Percentiles rank a stretch among this genome's conserved stretches.
Evolutionary conservation across 2,329 filamentous ascomycete species (phyloP).

Genomic region (Aspergillus sp.): DNA sequence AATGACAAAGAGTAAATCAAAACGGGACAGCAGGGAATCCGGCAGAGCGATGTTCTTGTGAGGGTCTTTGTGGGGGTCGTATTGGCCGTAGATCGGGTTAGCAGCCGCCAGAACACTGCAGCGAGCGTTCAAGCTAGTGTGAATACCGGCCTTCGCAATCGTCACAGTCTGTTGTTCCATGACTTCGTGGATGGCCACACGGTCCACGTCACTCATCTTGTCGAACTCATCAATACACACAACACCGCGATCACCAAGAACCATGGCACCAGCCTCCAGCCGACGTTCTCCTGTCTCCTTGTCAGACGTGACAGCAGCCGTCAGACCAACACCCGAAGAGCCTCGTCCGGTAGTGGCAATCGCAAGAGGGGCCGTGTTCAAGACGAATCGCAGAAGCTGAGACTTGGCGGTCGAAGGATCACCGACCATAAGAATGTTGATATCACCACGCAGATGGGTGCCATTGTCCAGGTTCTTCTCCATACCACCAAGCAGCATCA

Average conservation of each 20-base stretch:
- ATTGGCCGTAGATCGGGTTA: constrained; percentile 97
- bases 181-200: constrained; percentile 98
- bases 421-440: constrained; percentile 99
- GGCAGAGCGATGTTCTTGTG: constrained; percentile 98
- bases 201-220: constrained; percentile 98
- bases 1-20: constrained; percentile 95
- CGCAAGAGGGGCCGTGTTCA: constrained; percentile 93
- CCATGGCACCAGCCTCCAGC: constrained; percentile 97
- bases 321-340: constrained; percentile 96
- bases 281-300: constrained; percentile 96
- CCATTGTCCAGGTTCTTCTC: constrained; percentile 99
- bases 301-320: constrained; percentile 91
- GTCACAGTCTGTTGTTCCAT: constrained; percentile 99
- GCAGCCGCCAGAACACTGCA: constrained; percentile 96
- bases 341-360: constrained; percentile 97
- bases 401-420: constrained; percentile 98
- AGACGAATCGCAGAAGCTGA: constrained; percentile 92
- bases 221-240: constrained; percentile 99
- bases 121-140: constrained; percentile 93
- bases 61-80: constrained; percentile 96
- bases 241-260: constrained; percentile 92
- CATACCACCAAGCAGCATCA: constrained; percentile 93
- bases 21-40: constrained; percentile 94
- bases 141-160: constrained; percentile 97
- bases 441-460: constrained; percentile 95